Base-by-base conservation (phyloP, 1,284 basidiomycete genomes). In the Omphalotus olearius region DNA sequence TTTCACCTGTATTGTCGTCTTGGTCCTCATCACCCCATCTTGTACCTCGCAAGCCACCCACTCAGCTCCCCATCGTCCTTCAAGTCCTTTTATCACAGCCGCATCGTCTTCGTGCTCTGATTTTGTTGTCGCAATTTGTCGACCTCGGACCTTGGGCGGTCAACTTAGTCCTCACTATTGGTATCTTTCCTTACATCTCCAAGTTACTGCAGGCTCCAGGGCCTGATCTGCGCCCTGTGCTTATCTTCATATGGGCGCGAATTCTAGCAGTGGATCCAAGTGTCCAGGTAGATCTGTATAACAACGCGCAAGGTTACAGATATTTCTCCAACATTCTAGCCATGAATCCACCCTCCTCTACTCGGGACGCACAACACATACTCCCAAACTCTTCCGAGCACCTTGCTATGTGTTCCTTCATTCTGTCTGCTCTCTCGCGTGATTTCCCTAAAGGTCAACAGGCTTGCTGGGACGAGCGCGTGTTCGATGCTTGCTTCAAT, bases 91-190 rank as follows among this genome's bases (percentile, higher is more conserved):
- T 99, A 6, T 98, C 95, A 0, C 97, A 99, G 62, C 92, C 93
- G 0, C 96, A 99, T 68, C 88, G 96, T 45, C 81, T 99, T 9
- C 87, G 94, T 10, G 96, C 97, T 0, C 83, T 99, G 56, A 96
- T 98, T 61, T 80, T 98, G n/a, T 80, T 99, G 9, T 96, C 93
- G 36, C 92, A 96, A 68, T 99, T 99, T 62, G 91, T 99, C 60
- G 97, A 99, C 66, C 81, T 99, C 2, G 96, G 96, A 0, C 95
- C 96, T 5, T 99, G 96, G 95, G 96, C 97, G 0, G 97, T 99
- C 51, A 91, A 98, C 60, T 83, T 98, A 36, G 94, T 97, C 6
- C 79, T 99, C 35, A 92, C 92, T n/a, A 98, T 99, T 62, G 96
- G 96, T 17, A 98, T 99, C 63, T 99, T 98, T 73, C 97, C 97